Conservation (phyloP, 148 eudicot species). For the Rhododendron ovatum region DNA sequence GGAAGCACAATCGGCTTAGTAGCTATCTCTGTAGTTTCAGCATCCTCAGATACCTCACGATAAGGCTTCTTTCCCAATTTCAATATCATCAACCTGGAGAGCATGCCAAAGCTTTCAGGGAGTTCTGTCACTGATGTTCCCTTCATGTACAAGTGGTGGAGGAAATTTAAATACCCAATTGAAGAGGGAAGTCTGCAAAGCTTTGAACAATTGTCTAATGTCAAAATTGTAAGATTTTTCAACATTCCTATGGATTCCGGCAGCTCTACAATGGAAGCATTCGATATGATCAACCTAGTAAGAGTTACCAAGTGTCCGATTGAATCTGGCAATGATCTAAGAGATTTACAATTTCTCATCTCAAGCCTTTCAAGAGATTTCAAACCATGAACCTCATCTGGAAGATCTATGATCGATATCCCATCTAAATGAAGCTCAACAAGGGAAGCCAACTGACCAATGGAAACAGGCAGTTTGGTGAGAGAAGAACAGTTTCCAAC, state of each 20-base stretch:
- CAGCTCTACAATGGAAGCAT: conserved; percentile 35
- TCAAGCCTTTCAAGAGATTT: conserved; percentile 42
- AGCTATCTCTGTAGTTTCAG: conserved; percentile 6
- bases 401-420: conserved; percentile 29
- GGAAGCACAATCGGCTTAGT: conserved; percentile 29
- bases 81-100: conserved; percentile 31
- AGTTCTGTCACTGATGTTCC: conserved; percentile 36
- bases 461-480: conserved; percentile 31
- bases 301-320: conserved; percentile 42
- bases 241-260: conserved; percentile 50
- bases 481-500: conserved; percentile 29
- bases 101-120: conserved; percentile 54
- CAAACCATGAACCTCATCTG: conserved; percentile 40
- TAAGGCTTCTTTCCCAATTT: conserved; percentile 35
- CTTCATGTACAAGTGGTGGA: conserved; percentile 36
- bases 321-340: conserved; percentile 35
- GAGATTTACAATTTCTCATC: conserved; percentile 35
- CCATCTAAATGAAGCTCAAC: conserved; percentile 35
- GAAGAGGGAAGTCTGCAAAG: conserved; percentile 35
- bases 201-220: conserved; percentile 30
- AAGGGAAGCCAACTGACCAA: conserved; percentile 32
- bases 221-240: conserved; percentile 38
- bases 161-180: conserved; percentile 37
- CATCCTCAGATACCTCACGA: conserved; percentile 1
- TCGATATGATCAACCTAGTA: conserved; percentile 20